Evolutionary conservation across 495 filamentous ascomycete species (phyloP), one percentile per base, ranked within the genome.

Genomic region (Lasiosphaeris hirsuta): DNA sequence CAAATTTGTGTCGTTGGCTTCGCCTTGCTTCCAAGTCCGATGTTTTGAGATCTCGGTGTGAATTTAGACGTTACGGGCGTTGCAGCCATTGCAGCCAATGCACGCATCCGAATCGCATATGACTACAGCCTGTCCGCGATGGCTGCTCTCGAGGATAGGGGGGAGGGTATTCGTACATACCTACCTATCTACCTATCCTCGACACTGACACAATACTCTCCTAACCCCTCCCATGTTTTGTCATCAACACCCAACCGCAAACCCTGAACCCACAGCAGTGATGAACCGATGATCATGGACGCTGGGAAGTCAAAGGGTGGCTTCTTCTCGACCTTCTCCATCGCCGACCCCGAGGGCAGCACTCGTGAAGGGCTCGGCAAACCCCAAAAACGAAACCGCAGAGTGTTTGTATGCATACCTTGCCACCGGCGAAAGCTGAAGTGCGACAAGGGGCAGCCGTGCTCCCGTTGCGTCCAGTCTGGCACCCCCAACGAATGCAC

Each of bases 391-490:
- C 59, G 65, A 4, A 68, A 68, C 55, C 49, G 65, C 50, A 42
- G 62, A 14, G 65, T 68, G 13, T 68, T 61, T 39, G 65, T 68
- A 6, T 68, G 65, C 45, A 68, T 68, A 10, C 65, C 65, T 23
- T 68, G 65, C 37, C 65, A 68, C 44, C 57, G 60, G 13, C 59
- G 65, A 23, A 68, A 68, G 58, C 58, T 68, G 13, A 63, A 58
- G 55, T 68, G 65, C 41, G 65, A 68, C 46, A 68, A 68, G 47
- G 56, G 57, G 5, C 62, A 60, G 48, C 65, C 65, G 0, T 68
- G 65, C 47, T 61, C 62, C 15, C 59, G 65, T 9, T 68, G 65
- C 46, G 56, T 63, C 19, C 42, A 56, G 17, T 57, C 65, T 36
- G 62, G 63, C 8, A 34, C 62, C 3, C 35, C 62, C 10, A 51